Evolutionary conservation across 352 stramenopile genomes (phyloP).

Genomic region (Pythium rishiriense): DNA sequence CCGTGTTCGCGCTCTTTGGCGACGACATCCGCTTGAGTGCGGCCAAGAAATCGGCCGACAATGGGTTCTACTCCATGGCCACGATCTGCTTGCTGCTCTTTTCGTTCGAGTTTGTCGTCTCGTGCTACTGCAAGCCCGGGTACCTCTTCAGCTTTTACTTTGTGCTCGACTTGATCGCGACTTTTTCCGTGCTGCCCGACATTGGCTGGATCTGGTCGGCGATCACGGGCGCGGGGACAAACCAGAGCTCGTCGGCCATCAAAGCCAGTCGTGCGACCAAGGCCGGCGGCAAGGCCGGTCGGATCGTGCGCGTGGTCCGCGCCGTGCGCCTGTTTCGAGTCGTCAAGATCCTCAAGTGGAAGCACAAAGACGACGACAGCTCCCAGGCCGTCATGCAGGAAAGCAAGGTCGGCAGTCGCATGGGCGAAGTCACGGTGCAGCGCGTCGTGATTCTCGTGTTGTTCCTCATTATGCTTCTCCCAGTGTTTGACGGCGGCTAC

Average conservation of each 20-base stretch:
- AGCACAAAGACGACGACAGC: conserved; percentile 61
- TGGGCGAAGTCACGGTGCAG: conserved; percentile 87
- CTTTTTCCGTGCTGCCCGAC: conserved; percentile 81
- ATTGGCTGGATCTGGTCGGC: conserved; percentile 79
- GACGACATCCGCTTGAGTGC: conserved; percentile 89
- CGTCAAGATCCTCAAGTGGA: conserved; percentile 87
- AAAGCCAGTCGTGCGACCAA: conserved; percentile 73
- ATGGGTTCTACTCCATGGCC: conserved; percentile 83
- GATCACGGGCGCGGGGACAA: conserved; percentile 60
- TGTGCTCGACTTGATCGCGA: conserved; percentile 81
- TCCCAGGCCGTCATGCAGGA: conserved; percentile 50
- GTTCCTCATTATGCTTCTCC: conserved; percentile 89
- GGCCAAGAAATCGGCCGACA: conserved; percentile 74
- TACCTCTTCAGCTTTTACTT: conserved; percentile 94
- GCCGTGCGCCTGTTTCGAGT: conserved; percentile 83
- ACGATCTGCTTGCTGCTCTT: conserved; percentile 89
- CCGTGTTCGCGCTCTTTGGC: conserved; percentile 91
- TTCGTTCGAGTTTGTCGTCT: conserved; percentile 84
- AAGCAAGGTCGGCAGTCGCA: conserved; percentile 87
- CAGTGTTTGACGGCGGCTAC: conserved; percentile 83
- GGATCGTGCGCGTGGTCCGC: conserved; percentile 85
- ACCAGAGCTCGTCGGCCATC: conserved; percentile 47
- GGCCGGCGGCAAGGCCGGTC: conserved; percentile 75
- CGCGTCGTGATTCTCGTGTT: conserved; percentile 89
- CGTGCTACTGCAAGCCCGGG: conserved; percentile 66